A percentile compares a stretch with the other conserved stretches of the same genome.
These are phyloP conservation scores for Kuraishia floccosa DNA, from an alignment of 805 yeast genomes.

Conservation along the genomic window DNA sequence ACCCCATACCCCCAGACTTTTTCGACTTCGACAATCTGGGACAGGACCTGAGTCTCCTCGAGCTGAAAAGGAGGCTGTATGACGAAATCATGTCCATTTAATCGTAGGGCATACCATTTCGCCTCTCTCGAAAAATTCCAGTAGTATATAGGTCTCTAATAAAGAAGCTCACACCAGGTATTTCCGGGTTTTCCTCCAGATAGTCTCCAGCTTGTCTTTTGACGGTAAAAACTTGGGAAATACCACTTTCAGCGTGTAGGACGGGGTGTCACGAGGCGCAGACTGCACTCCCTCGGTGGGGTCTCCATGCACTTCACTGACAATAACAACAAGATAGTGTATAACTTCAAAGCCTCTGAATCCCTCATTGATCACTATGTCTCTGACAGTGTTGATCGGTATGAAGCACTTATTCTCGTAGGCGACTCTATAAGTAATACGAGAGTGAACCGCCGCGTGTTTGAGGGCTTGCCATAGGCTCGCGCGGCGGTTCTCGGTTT, in stretches of 20 bases:
- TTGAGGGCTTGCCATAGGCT: no score
- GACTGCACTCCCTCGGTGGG: no score
- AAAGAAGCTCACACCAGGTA: constrained; percentile 5
- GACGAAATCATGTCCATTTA: no score
- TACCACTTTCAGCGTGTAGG: constrained; percentile 5
- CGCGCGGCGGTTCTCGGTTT: no score
- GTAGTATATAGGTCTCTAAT: no score
- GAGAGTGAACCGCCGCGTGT: no score
- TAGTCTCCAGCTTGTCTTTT: constrained; percentile 14
- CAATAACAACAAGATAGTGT: constrained; percentile 50
- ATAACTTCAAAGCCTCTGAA: constrained; percentile 58
- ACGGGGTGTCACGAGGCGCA: neutral
- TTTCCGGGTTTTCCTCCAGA: constrained; percentile 13
- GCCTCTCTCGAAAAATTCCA: no score
- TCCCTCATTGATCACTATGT: constrained; percentile 67
- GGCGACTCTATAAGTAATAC: neutral
- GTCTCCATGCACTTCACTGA: constrained; percentile 28
- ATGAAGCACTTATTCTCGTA: constrained; percentile 25
- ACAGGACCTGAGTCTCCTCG: constrained; percentile 36
- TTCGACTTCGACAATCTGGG: constrained; percentile 43
- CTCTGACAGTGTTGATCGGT: constrained; percentile 45
- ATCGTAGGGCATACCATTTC: no score
- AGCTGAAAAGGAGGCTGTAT: constrained; percentile 39
- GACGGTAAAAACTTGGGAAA: constrained; percentile 20
- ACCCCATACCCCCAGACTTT: constrained; percentile 41